A percentile compares a stretch with the other conserved stretches of the same genome.
These are phyloP conservation scores for Astragalus glycyphyllos DNA, from an alignment of 306 rosid species.

Conservation along the genomic window DNA sequence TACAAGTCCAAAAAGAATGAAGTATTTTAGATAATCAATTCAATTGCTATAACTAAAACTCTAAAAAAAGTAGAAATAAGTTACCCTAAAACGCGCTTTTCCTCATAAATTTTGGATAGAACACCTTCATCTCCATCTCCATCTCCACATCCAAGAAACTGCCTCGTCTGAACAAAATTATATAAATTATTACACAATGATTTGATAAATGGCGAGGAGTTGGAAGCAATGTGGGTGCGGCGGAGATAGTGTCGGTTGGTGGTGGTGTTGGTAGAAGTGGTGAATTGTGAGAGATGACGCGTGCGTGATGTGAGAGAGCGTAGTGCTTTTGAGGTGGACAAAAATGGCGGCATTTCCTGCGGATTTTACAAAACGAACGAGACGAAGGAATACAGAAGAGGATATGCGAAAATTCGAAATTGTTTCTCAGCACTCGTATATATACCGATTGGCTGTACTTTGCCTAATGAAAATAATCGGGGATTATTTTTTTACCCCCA, in stretches of 20 bases:
- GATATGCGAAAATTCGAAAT: no score
- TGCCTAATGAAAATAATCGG: no score
- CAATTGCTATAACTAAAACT: not conserved
- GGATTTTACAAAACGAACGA: not conserved
- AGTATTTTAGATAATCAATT: not conserved
- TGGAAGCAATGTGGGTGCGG: conserved; percentile 26
- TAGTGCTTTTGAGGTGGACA: conserved; percentile 61
- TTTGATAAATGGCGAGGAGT: not conserved
- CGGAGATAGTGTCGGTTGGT: not conserved
- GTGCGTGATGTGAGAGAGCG: conserved; percentile 53
- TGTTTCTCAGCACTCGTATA: no score
- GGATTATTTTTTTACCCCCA: no score
- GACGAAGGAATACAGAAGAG: no score
- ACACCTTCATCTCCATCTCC: conserved; percentile 86
- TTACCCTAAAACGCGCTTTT: conserved; percentile 83
- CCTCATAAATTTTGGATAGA: conserved; percentile 77
- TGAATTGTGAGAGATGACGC: conserved; percentile 43
- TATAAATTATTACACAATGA: conserved; percentile 16
- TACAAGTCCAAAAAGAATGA: no score
- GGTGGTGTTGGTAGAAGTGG: conserved; percentile 18
- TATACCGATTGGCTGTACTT: no score
- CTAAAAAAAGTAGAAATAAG: not conserved
- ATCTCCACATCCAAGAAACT: conserved; percentile 83
- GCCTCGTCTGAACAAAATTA: conserved; percentile 52
- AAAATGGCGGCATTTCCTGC: conserved; percentile 65